Conservation (phyloP, 345 rosid species). For the Eucalyptus sp. region DNA sequence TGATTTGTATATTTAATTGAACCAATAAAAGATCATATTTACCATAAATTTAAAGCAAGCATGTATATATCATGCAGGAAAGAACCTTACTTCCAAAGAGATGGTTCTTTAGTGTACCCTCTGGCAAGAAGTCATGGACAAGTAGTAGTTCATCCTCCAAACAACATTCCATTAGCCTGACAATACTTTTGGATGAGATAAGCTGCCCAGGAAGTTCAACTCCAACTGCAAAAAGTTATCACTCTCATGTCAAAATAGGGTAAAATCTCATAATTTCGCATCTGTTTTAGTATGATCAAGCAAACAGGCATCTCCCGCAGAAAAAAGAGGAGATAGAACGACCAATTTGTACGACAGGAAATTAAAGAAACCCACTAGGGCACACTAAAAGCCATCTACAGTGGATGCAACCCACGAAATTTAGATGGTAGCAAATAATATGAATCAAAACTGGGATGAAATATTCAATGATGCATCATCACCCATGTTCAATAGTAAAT, state of each 20-base stretch:
- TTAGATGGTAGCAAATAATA: background rate
- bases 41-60: background rate
- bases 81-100: constrained; percentile 4
- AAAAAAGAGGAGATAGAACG: background rate
- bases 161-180: background rate
- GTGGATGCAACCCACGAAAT: background rate
- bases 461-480: background rate
- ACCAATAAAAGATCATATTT: background rate
- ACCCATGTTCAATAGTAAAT: background rate
- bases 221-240: background rate
- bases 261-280: background rate
- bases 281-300: background rate
- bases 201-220: background rate
- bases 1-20: background rate
- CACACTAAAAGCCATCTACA: background rate
- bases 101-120: background rate
- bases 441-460: background rate
- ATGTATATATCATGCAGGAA: background rate
- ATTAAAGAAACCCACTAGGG: background rate
- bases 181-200: background rate
- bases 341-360: background rate
- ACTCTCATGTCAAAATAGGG: background rate
- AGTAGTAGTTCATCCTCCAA: background rate
- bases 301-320: background rate
- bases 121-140: constrained; percentile 3